phyloP scores from a whole-genome alignment of 2,329 filamentous ascomycete species.

The Parastagonospora nodorum region DNA sequence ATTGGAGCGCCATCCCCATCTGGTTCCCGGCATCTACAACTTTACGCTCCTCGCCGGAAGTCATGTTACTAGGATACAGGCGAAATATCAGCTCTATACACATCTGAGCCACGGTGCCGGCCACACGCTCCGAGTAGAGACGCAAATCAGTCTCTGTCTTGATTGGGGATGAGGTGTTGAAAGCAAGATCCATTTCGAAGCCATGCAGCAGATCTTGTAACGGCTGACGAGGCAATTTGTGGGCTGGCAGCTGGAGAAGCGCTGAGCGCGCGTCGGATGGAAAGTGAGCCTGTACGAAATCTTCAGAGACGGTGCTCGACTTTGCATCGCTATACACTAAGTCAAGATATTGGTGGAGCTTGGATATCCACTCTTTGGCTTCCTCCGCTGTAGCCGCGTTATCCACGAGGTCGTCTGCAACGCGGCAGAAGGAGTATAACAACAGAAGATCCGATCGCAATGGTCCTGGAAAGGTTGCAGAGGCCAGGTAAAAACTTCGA shows the following conservation, averaged over 20 bases:
- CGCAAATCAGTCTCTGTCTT: constrained; percentile 63
- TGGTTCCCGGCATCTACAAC: constrained; percentile 63
- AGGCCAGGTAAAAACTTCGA: constrained; percentile 75
- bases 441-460: constrained; percentile 71
- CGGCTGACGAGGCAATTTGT: constrained; percentile 62
- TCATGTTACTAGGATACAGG: constrained; percentile 52
- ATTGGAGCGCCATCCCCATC: constrained; percentile 78
- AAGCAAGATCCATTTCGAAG: constrained; percentile 70
- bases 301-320: constrained; percentile 26
- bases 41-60: constrained; percentile 40
- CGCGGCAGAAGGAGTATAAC: constrained; percentile 74
- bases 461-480: constrained; percentile 69
- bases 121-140: constrained; percentile 69
- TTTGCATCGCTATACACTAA: constrained; percentile 51
- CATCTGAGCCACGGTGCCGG: constrained; percentile 72
- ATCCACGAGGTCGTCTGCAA: constrained; percentile 75
- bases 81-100: constrained; percentile 70
- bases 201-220: constrained; percentile 69
- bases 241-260: constrained; percentile 63
- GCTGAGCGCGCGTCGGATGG: constrained; percentile 59
- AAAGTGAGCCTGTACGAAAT: constrained; percentile 55
- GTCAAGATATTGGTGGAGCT: constrained; percentile 63
- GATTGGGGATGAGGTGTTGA: constrained; percentile 59
- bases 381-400: constrained; percentile 60
- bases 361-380: constrained; percentile 63